Evolutionary conservation across 371 early-diverging fungal species (phyloP), one percentile per base, ranked within the genome.

Genomic region (Mucor circinelloides): DNA sequence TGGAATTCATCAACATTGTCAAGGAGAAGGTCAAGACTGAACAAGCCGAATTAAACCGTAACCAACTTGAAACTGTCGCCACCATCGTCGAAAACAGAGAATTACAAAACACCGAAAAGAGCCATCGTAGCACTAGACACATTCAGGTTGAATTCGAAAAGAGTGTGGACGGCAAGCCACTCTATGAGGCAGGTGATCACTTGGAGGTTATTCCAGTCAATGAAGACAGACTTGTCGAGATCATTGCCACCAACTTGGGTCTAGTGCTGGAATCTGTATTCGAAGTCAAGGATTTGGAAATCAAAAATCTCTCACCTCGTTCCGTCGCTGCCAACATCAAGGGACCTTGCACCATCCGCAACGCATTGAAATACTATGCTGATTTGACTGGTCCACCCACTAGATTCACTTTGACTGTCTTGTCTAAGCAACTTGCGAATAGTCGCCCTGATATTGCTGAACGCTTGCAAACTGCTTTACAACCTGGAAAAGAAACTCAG

Each of bases 181-280:
- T 69, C 34, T 63, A 67, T 21, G 66, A 71, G 25, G 73, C 83
- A 23, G 83, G 83, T n/a, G 83, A 83, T 66, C 83, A 83, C 36
- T 60, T 83, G 15, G 83, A 81, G 55, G 67, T 83, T 3, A 65
- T 64, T 57, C 81, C 83, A 2, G 63, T 67, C 31, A 80, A 82
- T 40, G 70, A 71, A 12, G 40, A 60, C 1, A 57, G 48, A 9
- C 40, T 71, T 6, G 78, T 79, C 17, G 78, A 77, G 31, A 31
- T 64, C 9, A 68, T 77, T 54, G 80, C 80, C 0, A 57, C 70
- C 38, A 72, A 69, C 8, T 61, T 80, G 15, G 79, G 79, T 3
- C 56, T 78, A 12, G 70, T 73, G 12, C 73, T 80, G 10, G 82
- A 82, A 25, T 74, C 75, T 34, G 74, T 75, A 10, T 82, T 78